A percentile compares a stretch with the other conserved stretches of the same genome.
phyloP scores from a whole-genome alignment of 805 yeast genomes.

The Candida broadrunensis region DNA sequence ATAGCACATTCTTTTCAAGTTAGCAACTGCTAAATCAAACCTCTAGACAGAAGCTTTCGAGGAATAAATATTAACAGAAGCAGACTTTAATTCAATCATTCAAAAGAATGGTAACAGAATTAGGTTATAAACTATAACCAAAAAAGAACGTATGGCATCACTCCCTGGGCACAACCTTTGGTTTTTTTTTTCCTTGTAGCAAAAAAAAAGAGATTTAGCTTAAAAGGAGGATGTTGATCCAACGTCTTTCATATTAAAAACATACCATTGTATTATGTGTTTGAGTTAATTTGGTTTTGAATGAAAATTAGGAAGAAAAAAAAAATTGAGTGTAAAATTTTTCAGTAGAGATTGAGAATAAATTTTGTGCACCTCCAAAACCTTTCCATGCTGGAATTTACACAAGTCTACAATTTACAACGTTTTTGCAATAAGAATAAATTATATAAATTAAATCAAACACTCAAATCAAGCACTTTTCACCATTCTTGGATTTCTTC shows the following conservation, averaged over 20 bases:
- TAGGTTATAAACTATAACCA: conserved; percentile 1
- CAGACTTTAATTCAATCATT: neutral
- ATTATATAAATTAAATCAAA: neutral
- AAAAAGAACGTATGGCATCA: conserved; percentile 6
- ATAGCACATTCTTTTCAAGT: conserved; percentile 11
- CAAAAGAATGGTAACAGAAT: neutral
- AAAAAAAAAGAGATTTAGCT: conserved; percentile 15
- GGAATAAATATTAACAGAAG: no score
- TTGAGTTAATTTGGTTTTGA: neutral
- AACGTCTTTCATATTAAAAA: conserved; percentile 16
- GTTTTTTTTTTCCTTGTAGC: conserved; percentile 7
- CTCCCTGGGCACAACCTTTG: conserved; percentile 10
- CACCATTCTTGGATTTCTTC: conserved; percentile 29
- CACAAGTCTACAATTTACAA: no score
- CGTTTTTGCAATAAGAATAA: no score
- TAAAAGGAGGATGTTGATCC: conserved; percentile 21
- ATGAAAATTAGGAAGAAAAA: conserved; percentile 1
- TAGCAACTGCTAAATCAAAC: neutral
- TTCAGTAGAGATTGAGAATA: no score
- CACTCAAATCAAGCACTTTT: neutral
- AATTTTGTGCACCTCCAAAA: no score
- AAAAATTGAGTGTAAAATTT: neutral
- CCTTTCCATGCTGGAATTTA: no score
- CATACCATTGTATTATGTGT: conserved; percentile 25
- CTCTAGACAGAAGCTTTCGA: conserved; percentile 1